These are phyloP conservation scores for Cucumis sativus DNA, from an alignment of 306 rosid genomes.

Conservation along the genomic window Cucumber_9930_V3 NC_026657.2:18769501-18770000, in stretches of 20 bases:
- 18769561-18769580: too few relatives aligned
- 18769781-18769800: neutral
- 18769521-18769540: too few relatives aligned
- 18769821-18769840: neutral
- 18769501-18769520: too few relatives aligned
- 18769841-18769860: neutral
- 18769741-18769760: too few relatives aligned
- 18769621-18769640: too few relatives aligned
- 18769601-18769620: too few relatives aligned
- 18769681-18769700: too few relatives aligned
- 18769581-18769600: too few relatives aligned
- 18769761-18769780: neutral
- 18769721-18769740: neutral
- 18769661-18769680: too few relatives aligned
- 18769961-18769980: neutral
- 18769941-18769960: neutral
- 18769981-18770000: neutral
- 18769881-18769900: neutral
- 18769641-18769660: too few relatives aligned
- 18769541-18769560: too few relatives aligned
- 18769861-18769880: too few relatives aligned
- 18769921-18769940: neutral
- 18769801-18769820: neutral
- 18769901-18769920: neutral
- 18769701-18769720: neutral